phyloP scores from a whole-genome alignment of 768 basidiomycete genomes.

The Rhizopogon roseolus region DNA sequence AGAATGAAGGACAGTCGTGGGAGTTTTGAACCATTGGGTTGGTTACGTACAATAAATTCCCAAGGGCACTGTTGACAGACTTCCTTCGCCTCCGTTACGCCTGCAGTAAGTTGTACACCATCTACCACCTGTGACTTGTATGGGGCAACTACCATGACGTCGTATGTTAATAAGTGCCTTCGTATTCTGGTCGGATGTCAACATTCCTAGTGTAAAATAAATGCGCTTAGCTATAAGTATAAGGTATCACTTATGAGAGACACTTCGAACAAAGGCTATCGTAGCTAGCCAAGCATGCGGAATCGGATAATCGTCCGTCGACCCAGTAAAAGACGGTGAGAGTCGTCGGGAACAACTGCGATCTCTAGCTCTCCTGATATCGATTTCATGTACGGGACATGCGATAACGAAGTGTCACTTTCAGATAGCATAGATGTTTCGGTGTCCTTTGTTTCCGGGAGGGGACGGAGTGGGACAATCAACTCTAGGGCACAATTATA shows the following conservation, averaged over 20 bases:
- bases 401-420: neutral
- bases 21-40: no score
- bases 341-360: constrained; percentile 45
- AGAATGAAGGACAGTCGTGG: no score
- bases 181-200: neutral
- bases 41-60: no score
- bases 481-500: constrained; percentile 21
- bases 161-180: no score
- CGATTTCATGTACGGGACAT: constrained; percentile 25
- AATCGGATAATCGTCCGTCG: constrained; percentile 51
- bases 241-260: neutral
- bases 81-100: no score
- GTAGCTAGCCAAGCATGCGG: constrained; percentile 38
- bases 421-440: neutral
- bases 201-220: neutral
- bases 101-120: no score
- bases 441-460: neutral
- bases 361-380: constrained; percentile 57
- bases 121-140: no score
- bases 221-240: neutral
- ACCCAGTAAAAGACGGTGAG: constrained; percentile 50
- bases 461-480: constrained; percentile 12
- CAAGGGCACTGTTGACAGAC: no score
- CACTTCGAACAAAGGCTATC: neutral
- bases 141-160: no score